Evolutionary conservation across 1,284 basidiomycete species (phyloP), one percentile per base, ranked within the genome.

Genomic region (Trametes sp.): DNA sequence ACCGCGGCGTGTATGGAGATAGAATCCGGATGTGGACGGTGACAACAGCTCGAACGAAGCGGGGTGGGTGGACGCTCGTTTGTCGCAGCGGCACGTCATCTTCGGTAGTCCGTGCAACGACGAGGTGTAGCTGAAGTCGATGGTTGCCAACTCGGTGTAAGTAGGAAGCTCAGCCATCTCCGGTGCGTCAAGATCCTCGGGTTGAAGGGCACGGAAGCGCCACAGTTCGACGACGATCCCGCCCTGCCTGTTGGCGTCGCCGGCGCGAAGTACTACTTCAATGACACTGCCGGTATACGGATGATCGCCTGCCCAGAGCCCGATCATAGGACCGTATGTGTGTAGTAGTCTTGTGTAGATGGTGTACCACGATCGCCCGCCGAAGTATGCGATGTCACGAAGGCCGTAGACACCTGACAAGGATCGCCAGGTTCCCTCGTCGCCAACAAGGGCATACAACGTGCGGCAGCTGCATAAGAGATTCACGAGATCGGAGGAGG

Each of bases 251-350:
- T 44, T 1, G 11, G 54, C 10, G 41, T 49, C 49, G 24, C 69
- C 66, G 4, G 29, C 16, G 38, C 68, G 56, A 6, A 70, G 51
- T 11, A 55, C 48, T 13, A 69, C 59, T 19, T 71, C 64, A 33
- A 72, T 54, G 44, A 73, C 55, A n/a, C 61, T 54, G 21, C 72
- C 72, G 9, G 61, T 68, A 54, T 64, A 70, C 1, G 72, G 64
- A 31, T 66, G 61, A 38, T 73, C 70, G 10, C 68, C 66, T 2
- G 70, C 72, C 72, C 72, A 72, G 1, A 71, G 48, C n/a, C 70
- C 70, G 3, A 72, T 24, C 61, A 72, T 62, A 11, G 68, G 66
- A 8, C 66, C 69, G 45, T 72, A 71, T 2, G 65, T 57, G 52
- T 67, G 67, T 16, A 73, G 57, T 5, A 73, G 52, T 19, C 57